A percentile compares a stretch with the other conserved stretches of the same genome.
Conservation (phyloP, 2,329 filamentous ascomycete species). For the Daldinia sp. region DNA sequence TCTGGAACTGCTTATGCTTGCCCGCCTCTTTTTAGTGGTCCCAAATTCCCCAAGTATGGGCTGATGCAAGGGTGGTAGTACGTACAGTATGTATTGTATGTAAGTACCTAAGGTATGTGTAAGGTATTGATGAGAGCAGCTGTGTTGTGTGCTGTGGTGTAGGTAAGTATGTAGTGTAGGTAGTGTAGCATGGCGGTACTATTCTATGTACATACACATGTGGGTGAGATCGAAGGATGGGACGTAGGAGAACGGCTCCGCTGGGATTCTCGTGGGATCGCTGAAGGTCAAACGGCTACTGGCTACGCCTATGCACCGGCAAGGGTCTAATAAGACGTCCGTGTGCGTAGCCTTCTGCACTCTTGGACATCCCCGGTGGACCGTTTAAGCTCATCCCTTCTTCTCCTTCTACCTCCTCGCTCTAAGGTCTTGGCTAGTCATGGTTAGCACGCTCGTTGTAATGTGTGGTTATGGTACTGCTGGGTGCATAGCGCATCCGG, state of each 20-base stretch:
- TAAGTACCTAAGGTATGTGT: conserved; percentile 15
- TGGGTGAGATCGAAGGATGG: conserved; percentile 52
- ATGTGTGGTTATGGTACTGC: conserved; percentile 37
- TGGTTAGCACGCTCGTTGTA: conserved; percentile 36
- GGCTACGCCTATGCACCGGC: conserved; percentile 45
- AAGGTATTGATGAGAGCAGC: conserved; percentile 45
- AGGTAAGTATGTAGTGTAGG: background rate
- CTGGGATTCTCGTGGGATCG: conserved; percentile 53
- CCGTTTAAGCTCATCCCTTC: conserved; percentile 48
- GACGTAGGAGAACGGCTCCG: conserved; percentile 50
- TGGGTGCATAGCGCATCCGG: conserved; percentile 48
- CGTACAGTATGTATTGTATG: conserved; percentile 30
- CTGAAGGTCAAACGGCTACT: conserved; percentile 56
- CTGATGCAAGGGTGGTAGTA: conserved; percentile 41
- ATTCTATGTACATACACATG: conserved; percentile 29
- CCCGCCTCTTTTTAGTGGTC: conserved; percentile 47
- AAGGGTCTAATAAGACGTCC: conserved; percentile 46
- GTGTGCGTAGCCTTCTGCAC: conserved; percentile 42
- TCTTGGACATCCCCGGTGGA: conserved; percentile 45
- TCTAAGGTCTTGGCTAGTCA: conserved; percentile 42
- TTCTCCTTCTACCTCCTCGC: conserved; percentile 32
- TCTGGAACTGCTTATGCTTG: conserved; percentile 45
- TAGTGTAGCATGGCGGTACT: background rate
- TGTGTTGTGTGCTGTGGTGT: conserved; percentile 12
- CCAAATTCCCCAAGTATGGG: conserved; percentile 46